Conservation (phyloP, 2,329 filamentous ascomycete species). For the Calonectria honghensis region DNA sequence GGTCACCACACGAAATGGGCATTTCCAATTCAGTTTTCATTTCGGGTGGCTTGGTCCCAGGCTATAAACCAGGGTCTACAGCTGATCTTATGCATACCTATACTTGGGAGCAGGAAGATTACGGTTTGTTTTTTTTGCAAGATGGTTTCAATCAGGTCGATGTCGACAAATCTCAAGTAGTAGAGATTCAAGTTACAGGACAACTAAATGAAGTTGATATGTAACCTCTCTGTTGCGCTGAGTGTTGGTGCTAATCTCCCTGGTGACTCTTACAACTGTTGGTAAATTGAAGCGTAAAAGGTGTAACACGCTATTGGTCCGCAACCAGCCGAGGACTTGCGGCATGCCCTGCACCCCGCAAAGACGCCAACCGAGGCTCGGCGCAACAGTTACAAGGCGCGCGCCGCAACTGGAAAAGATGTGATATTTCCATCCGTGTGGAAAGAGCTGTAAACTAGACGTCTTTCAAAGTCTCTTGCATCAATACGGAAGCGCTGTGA, state of each 20-base stretch:
- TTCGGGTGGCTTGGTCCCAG: no score
- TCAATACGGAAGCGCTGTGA: background rate
- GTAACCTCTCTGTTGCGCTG: background rate
- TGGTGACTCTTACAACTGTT: background rate
- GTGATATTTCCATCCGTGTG: background rate
- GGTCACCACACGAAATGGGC: background rate
- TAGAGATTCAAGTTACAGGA: background rate
- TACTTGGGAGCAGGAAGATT: background rate
- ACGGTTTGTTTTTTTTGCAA: background rate
- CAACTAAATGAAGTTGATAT: background rate
- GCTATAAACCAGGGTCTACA: background rate
- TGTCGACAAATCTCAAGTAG: conserved; percentile 13
- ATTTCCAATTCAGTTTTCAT: background rate
- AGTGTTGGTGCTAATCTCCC: background rate
- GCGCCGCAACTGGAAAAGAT: background rate
- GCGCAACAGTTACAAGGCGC: conserved; percentile 19
- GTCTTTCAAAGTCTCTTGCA: background rate
- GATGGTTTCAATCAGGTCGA: background rate
- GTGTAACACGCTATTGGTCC: conserved; percentile 50
- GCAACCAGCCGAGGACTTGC: conserved; percentile 21
- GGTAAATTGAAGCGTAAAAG: conserved; percentile 2
- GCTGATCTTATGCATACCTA: background rate
- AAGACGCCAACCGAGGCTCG: conserved; percentile 45
- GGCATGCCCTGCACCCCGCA: conserved; percentile 42
- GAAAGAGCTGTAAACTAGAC: background rate